Conservation (phyloP, 2,329 filamentous ascomycete genomes). For the Tolypocladium tropicale region DNA sequence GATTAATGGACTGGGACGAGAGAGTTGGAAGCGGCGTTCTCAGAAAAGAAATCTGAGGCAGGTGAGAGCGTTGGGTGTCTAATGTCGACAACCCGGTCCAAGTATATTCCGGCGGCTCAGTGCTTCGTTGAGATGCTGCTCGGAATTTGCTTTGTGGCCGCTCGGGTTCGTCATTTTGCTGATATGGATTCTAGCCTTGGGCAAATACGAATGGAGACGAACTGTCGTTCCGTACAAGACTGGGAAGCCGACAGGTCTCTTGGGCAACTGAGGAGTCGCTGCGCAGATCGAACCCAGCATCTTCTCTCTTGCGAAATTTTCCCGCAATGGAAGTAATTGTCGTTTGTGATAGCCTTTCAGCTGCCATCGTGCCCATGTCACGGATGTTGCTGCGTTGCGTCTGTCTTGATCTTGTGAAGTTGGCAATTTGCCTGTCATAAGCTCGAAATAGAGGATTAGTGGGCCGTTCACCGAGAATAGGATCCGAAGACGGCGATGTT, state of each 20-base stretch:
- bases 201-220: background rate
- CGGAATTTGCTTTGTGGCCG: background rate
- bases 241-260: background rate
- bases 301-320: background rate
- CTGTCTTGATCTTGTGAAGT: background rate
- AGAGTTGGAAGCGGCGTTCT: slow-evolving; percentile 1
- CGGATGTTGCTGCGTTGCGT: background rate
- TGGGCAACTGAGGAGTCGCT: background rate
- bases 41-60: slow-evolving; percentile 1
- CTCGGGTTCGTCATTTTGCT: background rate
- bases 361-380: background rate
- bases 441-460: background rate
- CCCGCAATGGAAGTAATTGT: background rate
- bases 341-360: background rate
- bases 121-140: background rate
- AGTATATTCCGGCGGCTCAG: background rate
- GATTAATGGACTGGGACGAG: background rate
- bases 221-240: background rate
- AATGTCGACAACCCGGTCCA: background rate
- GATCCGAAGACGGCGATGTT: slow-evolving; percentile 1
- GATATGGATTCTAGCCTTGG: background rate
- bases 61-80: slow-evolving; percentile 1
- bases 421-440: background rate
- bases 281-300: background rate
- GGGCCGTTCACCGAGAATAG: background rate